Evolutionary conservation across 2,329 filamentous ascomycete species (phyloP).

Genomic region (Penicillium sp.): DNA sequence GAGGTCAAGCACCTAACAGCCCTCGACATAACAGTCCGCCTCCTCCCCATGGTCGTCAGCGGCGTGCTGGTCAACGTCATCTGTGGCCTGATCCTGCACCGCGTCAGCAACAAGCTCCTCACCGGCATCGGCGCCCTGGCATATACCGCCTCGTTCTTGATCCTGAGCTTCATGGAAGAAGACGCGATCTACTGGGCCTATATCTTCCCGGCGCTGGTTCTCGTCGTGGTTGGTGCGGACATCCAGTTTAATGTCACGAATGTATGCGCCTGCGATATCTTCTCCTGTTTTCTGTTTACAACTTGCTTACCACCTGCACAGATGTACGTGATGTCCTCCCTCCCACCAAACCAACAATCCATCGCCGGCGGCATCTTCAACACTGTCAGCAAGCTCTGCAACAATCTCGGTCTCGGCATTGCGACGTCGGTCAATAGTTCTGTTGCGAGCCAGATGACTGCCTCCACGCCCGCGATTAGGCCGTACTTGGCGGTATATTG

Average conservation of each 20-base stretch:
- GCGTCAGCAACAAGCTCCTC: constrained; percentile 65
- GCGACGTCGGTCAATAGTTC: constrained; percentile 49
- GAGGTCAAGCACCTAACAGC: constrained; percentile 56
- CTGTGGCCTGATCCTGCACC: constrained; percentile 63
- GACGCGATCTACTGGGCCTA: constrained; percentile 66
- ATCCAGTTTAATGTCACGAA: constrained; percentile 72
- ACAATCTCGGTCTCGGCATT: constrained; percentile 63
- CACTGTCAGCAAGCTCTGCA: constrained; percentile 63
- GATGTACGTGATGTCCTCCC: constrained; percentile 70
- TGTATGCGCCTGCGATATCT: constrained; percentile 43
- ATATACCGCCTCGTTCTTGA: constrained; percentile 49
- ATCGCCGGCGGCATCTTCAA: constrained; percentile 70
- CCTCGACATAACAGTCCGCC: constrained; percentile 61
- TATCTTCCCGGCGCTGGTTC: constrained; percentile 61
- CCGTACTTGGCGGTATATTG: constrained; percentile 36
- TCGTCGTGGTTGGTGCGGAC: constrained; percentile 67
- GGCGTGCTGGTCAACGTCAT: constrained; percentile 66
- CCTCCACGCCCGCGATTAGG: constrained; percentile 21
- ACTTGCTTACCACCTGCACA: constrained; percentile 31
- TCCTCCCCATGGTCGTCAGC: constrained; percentile 66
- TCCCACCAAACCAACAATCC: constrained; percentile 64
- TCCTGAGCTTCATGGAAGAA: constrained; percentile 60
- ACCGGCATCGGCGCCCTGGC: constrained; percentile 55
- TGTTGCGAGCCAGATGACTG: constrained; percentile 20
- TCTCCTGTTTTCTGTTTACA: not conserved